phyloP scores from a whole-genome alignment of 805 yeast genomes.

The Saturnispora kantuleensis region DNA sequence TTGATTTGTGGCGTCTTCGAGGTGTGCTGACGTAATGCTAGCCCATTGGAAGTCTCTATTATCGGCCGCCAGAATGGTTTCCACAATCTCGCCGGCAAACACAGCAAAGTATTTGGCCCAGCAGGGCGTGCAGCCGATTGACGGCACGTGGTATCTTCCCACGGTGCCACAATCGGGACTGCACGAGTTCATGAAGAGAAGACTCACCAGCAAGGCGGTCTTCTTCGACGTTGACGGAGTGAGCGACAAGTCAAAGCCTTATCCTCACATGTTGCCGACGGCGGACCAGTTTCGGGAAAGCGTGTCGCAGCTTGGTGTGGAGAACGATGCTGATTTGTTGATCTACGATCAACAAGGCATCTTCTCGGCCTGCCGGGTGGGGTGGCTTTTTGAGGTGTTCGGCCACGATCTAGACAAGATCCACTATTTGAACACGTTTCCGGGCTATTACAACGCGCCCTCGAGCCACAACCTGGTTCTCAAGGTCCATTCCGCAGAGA shows the following conservation, averaged over 20 bases:
- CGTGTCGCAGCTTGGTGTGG: constrained; percentile 47
- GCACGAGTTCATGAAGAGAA: constrained; percentile 45
- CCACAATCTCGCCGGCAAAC: constrained; percentile 19
- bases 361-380: constrained; percentile 83
- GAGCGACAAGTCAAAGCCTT: constrained; percentile 47
- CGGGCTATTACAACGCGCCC: constrained; percentile 21
- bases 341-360: constrained; percentile 81
- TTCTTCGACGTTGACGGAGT: constrained; percentile 73
- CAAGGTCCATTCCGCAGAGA: constrained; percentile 16
- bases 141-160: constrained; percentile 92
- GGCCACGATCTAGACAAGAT: constrained; percentile 55
- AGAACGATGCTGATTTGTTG: constrained; percentile 49
- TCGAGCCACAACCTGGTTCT: constrained; percentile 19
- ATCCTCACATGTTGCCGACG: constrained; percentile 88
- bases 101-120: constrained; percentile 12
- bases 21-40: neutral
- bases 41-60: neutral
- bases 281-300: constrained; percentile 42
- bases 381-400: constrained; percentile 78
- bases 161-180: constrained; percentile 50
- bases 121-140: constrained; percentile 47
- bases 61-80: constrained; percentile 8
- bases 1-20: no score
- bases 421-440: constrained; percentile 60
- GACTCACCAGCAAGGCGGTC: constrained; percentile 53